A percentile compares a stretch with the other conserved stretches of the same genome.
These are phyloP conservation scores for Beauveria scarabaeidicola DNA, from an alignment of 2,329 filamentous ascomycete genomes.

Conservation along the genomic window DNA sequence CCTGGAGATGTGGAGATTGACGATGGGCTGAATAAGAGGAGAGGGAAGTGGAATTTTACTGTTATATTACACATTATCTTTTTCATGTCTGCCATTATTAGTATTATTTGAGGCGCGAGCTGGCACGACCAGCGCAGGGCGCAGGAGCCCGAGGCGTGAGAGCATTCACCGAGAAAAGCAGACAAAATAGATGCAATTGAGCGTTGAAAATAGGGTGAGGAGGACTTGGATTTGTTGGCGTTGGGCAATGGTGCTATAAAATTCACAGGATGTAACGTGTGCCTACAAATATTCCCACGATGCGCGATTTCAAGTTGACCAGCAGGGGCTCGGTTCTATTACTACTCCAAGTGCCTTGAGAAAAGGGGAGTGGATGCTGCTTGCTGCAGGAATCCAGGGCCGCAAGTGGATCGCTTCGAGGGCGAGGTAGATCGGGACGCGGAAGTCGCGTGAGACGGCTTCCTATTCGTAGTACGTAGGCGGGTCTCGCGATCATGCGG, in stretches of 20 bases:
- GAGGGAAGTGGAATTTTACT: not conserved
- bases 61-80: conserved; percentile 6
- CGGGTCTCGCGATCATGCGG: conserved; percentile 6
- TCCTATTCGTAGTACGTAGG: not conserved
- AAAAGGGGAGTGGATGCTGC: no score
- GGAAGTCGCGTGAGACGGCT: not conserved
- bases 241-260: not conserved
- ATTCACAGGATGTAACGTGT: not conserved
- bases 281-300: no score
- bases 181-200: conserved; percentile 1
- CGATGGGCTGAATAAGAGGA: not conserved
- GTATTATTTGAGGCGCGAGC: not conserved
- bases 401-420: not conserved
- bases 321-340: no score
- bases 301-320: not conserved
- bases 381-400: not conserved
- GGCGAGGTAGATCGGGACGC: not conserved
- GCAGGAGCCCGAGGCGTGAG: not conserved
- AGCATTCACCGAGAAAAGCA: conserved; percentile 5
- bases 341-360: no score
- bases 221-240: not conserved
- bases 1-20: not conserved
- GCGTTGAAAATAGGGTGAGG: not conserved
- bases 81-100: not conserved
- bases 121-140: not conserved